Evolutionary conservation across 345 rosid genomes (phyloP), one percentile per base, ranked within the genome.

Genomic region (Syzygium aqueum): DNA sequence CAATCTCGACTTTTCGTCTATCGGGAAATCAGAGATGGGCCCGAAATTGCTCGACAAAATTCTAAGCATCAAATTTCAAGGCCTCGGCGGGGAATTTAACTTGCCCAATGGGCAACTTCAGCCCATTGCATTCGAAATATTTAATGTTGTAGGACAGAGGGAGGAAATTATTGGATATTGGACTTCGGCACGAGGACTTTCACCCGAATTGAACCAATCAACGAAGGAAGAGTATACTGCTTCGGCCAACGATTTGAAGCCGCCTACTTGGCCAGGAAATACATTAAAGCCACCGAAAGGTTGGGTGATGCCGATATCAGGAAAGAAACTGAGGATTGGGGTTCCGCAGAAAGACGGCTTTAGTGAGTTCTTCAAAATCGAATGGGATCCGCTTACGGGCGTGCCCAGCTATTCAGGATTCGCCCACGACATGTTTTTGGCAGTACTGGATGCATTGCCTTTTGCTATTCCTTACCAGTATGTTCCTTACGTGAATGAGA

Each of bases 241-340:
- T 50, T 89, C 88, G 8, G 56, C 37, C 46, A 52, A 53, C 8
- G 49, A 56, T 51, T 52, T 87, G 16, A n/a, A 54, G 56, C 5
- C 87, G 5, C 65, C 86, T 21, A 86, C 53, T 61, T 87, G 91
- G 92, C 91, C 92, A 3, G 90, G 90, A 57, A 87, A 84, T 50
- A 51, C 88, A 5, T 80, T 61, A 27, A n/a, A 30, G 51, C 43
- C 57, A 40, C 88, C 90, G 23, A 86, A 73, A 56, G 90, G 90
- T 21, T 89, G 90, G 90, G 90, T 59, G 33, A 84, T 89, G 25
- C 90, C 90, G 5, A 77, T 52, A 19, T 65, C 33, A 23, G 88
- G 85, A 53, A 86, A 67, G 77, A 89, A 90, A 51, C 28, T 89
- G 51, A 89, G 37, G 85, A 90, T 89, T 2, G 89, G 86, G 16